Evolutionary conservation across 108 stramenopile genomes (phyloP), one percentile per base, ranked within the genome.

Genomic region (Parietichytrium sp.): DNA sequence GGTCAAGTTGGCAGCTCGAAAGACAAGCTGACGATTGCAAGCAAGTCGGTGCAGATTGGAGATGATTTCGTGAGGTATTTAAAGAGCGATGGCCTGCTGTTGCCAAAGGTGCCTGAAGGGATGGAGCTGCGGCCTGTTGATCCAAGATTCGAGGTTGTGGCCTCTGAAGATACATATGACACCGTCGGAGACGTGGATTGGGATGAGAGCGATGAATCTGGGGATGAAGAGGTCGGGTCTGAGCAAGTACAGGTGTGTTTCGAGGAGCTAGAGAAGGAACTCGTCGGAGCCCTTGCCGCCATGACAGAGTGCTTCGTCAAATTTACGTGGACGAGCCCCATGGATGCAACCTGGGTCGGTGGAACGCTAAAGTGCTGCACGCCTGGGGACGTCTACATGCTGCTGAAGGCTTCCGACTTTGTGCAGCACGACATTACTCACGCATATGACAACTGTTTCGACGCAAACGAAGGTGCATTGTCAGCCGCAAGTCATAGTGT

Each of bases 361-460:
- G 94, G 95, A 2, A 88, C 93, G 1, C 77, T 97, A 29, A 90
- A 93, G 85, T 96, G 96, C 83, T 51, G 55, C 26, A 93, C 92
- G 10, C 85, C 90, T 3, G 94, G 94, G 8, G 95, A 98, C 87
- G 92, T 98, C 8, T 94, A 95, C 83, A 84, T 94, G 77, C 82
- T 96, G 48, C 86, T 98, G 45, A 98, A 98, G 87, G 91, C 91
- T 72, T 94, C 93, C 80, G 94, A 95, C 29, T 96, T 96, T 86
- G 83, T 93, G 12, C 78, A 80, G 4, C 93, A 93, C 79, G 95
- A 97, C 88, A 81, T 96, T n/a, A 84, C 91, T 84, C 92, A 87
- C 80, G 92, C 90, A 55, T 93, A 88, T 78, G 89, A 88, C 47
- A 90, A 80, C 54, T 82, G 83, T 49, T 23, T 30, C 20, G 80